Conservation (phyloP, 306 rosid genomes). For the Medicago arabica region DNA sequence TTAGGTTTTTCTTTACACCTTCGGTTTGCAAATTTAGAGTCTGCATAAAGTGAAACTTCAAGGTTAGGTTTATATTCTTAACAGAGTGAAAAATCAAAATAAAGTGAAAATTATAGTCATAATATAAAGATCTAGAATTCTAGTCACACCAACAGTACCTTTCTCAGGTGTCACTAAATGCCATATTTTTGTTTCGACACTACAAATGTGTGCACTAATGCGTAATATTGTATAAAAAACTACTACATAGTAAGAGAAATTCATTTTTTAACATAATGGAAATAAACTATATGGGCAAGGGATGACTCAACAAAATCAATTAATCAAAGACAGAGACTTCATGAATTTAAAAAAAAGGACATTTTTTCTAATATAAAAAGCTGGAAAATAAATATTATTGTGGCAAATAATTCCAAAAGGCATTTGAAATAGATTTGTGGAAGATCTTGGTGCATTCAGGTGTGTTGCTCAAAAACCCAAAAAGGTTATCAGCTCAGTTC, state of each 20-base stretch:
- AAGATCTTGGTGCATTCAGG: slow-evolving; percentile 22
- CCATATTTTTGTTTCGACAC: slow-evolving; percentile 26
- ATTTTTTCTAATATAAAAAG: slow-evolving; percentile 9
- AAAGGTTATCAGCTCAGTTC: slow-evolving; percentile 24
- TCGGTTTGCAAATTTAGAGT: slow-evolving; percentile 76
- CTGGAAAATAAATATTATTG: neutral
- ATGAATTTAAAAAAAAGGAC: slow-evolving; percentile 22
- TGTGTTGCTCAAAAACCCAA: slow-evolving; percentile 28
- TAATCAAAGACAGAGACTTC: slow-evolving; percentile 4
- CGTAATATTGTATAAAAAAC: slow-evolving; percentile 10
- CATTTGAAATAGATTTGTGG: slow-evolving; percentile 17
- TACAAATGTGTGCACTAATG: slow-evolving; percentile 6
- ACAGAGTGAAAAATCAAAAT: neutral
- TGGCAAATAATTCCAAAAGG: slow-evolving; percentile 16
- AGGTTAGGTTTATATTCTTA: slow-evolving; percentile 45
- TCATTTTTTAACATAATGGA: slow-evolving; percentile 4
- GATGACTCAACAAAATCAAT: neutral
- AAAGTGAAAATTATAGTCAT: slow-evolving; percentile 29
- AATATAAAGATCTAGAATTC: slow-evolving; percentile 30
- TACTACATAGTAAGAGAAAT: neutral
- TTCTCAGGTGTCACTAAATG: slow-evolving; percentile 24
- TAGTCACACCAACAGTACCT: neutral
- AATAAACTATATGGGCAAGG: neutral
- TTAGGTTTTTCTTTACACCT: slow-evolving; percentile 74
- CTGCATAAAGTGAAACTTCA: slow-evolving; percentile 47